phyloP scores from a whole-genome alignment of 1,284 basidiomycete genomes.

The Hymenochaete sp. region DNA sequence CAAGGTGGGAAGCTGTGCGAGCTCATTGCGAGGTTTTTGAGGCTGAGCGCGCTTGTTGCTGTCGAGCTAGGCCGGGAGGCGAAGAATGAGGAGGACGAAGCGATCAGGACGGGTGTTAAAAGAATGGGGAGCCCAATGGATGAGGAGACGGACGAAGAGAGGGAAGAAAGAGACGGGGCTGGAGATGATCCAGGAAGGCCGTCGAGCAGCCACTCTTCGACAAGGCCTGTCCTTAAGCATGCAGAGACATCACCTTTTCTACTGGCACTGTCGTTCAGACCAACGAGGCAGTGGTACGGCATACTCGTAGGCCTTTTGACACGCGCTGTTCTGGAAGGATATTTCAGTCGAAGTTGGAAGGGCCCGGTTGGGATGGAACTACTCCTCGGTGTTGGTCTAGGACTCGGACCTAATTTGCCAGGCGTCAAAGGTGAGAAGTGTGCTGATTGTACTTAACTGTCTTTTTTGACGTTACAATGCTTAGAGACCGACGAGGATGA shows the following conservation, averaged over 20 bases:
- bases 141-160: slow-evolving; percentile 16
- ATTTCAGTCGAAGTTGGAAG: slow-evolving; percentile 69
- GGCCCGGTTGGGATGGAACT: slow-evolving; percentile 63
- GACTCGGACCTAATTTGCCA: slow-evolving; percentile 28
- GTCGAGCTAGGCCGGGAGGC: slow-evolving; percentile 61
- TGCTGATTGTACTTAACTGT: background rate
- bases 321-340: slow-evolving; percentile 73
- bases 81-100: slow-evolving; percentile 24
- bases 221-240: slow-evolving; percentile 10
- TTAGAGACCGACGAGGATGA: slow-evolving; percentile 28
- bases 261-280: slow-evolving; percentile 35
- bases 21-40: slow-evolving; percentile 62
- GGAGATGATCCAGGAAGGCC: background rate
- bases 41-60: slow-evolving; percentile 65
- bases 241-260: slow-evolving; percentile 13
- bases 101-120: slow-evolving; percentile 11
- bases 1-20: slow-evolving; percentile 43
- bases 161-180: slow-evolving; percentile 9
- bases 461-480: background rate
- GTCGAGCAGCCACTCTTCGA: background rate
- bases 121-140: slow-evolving; percentile 9
- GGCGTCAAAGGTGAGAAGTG: slow-evolving; percentile 11
- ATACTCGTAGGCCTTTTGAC: slow-evolving; percentile 67
- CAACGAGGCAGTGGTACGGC: slow-evolving; percentile 73
- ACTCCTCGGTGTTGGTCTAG: slow-evolving; percentile 64